Base-by-base conservation (phyloP, 768 basidiomycete species). In the Termitomyces sp. region DNA sequence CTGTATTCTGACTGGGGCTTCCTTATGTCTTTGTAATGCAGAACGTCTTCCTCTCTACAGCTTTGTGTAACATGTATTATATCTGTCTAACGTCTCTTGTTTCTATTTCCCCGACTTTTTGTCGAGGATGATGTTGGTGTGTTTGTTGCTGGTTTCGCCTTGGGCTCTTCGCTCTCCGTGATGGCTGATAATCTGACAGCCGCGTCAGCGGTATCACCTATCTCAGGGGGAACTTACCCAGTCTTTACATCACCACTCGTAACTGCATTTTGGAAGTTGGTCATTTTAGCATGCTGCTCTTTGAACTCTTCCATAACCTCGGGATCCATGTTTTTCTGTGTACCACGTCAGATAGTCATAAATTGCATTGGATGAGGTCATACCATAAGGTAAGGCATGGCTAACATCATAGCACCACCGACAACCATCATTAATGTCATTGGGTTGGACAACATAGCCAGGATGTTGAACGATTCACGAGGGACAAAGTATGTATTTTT, bases 381-480 rank as follows among this genome's bases (percentile, higher is more conserved):
- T n/a, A 90, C 90, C 79, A 87, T 87, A 54, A 92, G 70, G 66
- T 88, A 90, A 4, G 90, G 90, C 81, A 83, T 85, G 24, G 77
- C 81, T 28, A 92, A 69, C 73, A 88, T 79, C 81, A 90, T 81
- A 51, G 71, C 74, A 38, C 79, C 90, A 46, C 80, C 86, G 61
- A 80, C 70, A 32, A 83, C 77, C 84, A 90, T 88, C 68, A 92
- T 78, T 57, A 93, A 71, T 78, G 89, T 88, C 90, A 93, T 92
- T 7, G 90, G 90, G 66, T 84, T 93, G 57, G 86, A 82, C 65
- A 93, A 75, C 87, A 93, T 91, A 53, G 75, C 82, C 56, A 87
- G 55, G 24, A 90, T 60, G 68, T 87, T 87, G 77, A 93, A 93
- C 18, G 84, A 82, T 68, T 91, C 81, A 33, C 68, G 80, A 26